Percentiles rank a stretch among this genome's conserved stretches.
Conservation (phyloP, 2,329 filamentous ascomycete species). For the Clonostachys byssicola region DNA sequence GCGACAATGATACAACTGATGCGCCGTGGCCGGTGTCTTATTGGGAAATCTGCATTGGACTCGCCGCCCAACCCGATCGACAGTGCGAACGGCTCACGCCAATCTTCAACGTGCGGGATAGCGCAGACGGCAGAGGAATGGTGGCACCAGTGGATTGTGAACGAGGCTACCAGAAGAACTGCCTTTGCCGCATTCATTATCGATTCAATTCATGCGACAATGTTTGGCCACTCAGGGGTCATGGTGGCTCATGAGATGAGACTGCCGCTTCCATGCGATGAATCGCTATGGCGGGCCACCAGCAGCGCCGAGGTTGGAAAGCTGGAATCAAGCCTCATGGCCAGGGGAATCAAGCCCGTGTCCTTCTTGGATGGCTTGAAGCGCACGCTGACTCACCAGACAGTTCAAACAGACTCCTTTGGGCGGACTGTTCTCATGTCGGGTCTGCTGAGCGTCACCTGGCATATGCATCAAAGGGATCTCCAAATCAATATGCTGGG, state of each 20-base stretch:
- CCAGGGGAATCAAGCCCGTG: slow-evolving; percentile 77
- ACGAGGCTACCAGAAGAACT: slow-evolving; percentile 82
- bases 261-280: slow-evolving; percentile 86
- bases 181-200: slow-evolving; percentile 94
- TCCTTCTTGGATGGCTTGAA: slow-evolving; percentile 91
- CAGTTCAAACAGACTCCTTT: slow-evolving; percentile 88
- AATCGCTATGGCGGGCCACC: slow-evolving; percentile 85
- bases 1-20: slow-evolving; percentile 93
- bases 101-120: slow-evolving; percentile 56
- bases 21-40: slow-evolving; percentile 86
- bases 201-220: slow-evolving; percentile 93
- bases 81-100: slow-evolving; percentile 47
- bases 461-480: slow-evolving; percentile 97
- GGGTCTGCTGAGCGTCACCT: slow-evolving; percentile 86
- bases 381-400: slow-evolving; percentile 78
- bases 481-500: slow-evolving; percentile 85
- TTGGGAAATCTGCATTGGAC: slow-evolving; percentile 79
- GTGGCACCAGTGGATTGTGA: slow-evolving; percentile 95
- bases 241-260: slow-evolving; percentile 98
- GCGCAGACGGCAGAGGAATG: slow-evolving; percentile 77
- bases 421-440: slow-evolving; percentile 93
- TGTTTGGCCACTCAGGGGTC: slow-evolving; percentile 95
- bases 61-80: slow-evolving; percentile 75
- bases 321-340: slow-evolving; percentile 74
- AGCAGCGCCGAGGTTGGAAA: slow-evolving; percentile 83